Base-by-base conservation (phyloP, 2,329 filamentous ascomycete genomes). In the Aspergillus tamarii region DNA sequence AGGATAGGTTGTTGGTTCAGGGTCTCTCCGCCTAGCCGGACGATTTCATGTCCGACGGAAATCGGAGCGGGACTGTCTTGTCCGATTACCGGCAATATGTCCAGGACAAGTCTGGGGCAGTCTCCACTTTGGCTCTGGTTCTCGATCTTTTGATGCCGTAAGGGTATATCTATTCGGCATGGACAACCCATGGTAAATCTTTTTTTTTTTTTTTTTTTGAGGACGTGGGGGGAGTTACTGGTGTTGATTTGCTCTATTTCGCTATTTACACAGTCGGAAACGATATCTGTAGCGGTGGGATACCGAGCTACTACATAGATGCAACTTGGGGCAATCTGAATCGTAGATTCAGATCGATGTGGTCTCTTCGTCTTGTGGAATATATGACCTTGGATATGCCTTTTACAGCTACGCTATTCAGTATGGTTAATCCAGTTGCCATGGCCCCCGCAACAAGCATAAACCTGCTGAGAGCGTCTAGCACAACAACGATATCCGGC, bases 81-180 rank as follows among this genome's bases (percentile, higher is more conserved):
- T 52, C 48, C 48, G 48, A 52, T 52, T 32, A 30, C 16, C 48
- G 48, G 48, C 48, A 52, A 21, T 52, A n/a, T 32, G 28, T n/a
- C 28, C 2, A 32, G 26, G 5, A 7, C 7, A 8, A 34, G 4
- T n/a, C 48, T 52, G 14, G 16, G 48, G 16, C 48, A 30, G 1
- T 21, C 28, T 34, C 28, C 28, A 32, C 48, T 32, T 19, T 19
- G 14, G 4, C 1, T 26, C 26, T 10, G 46, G 46, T 30, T 19
- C 23, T 50, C 26, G 16, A 50, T n/a, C 26, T 12, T 52, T 32
- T 52, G 19, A 8, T 32, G 4, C 30, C 16, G 14, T 16, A 28
- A 19, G 26, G 7, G 14, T 26, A 48, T 48, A 48, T 48, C 12
- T 6, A 48, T 14, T 14, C 23, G 11, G 23, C 10, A 23, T 41